Percentiles rank a stretch among this genome's conserved stretches.
Conservation (phyloP, 441 rosid genomes). For the Syzygium syzygioides region DNA sequence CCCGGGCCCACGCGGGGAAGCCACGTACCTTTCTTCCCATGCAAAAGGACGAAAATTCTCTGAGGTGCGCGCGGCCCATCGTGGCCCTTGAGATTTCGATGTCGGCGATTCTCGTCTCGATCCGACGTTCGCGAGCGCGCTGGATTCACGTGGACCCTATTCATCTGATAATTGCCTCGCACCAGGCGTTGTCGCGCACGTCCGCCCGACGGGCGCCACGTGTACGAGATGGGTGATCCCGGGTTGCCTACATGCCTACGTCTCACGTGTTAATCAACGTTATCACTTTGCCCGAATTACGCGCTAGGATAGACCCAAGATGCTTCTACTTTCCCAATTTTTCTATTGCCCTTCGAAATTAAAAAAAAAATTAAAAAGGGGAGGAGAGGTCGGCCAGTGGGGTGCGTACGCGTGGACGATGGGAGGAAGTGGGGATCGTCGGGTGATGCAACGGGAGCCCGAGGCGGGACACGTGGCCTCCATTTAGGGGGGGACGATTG, state of each 20-base stretch:
- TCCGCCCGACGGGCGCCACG: slow-evolving; percentile 19
- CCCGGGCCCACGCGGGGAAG: slow-evolving; percentile 1
- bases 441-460: slow-evolving; percentile 10
- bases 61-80: neutral
- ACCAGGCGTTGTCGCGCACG: slow-evolving; percentile 1
- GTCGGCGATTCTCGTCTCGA: neutral
- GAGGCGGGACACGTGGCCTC: slow-evolving; percentile 14
- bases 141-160: neutral
- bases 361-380: neutral
- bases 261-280: slow-evolving; percentile 24
- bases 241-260: slow-evolving; percentile 26
- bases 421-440: neutral
- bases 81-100: neutral
- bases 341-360: neutral
- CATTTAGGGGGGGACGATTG: neutral
- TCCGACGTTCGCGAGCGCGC: neutral
- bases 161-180: neutral
- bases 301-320: neutral
- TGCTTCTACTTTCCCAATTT: neutral
- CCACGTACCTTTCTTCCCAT: slow-evolving; percentile 23
- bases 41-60: neutral
- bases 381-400: neutral
- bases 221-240: slow-evolving; percentile 1
- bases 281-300: neutral
- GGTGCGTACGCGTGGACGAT: neutral